Evolutionary conservation across 768 basidiomycete species (phyloP).

Genomic region (Rhizopogon salebrosus): DNA sequence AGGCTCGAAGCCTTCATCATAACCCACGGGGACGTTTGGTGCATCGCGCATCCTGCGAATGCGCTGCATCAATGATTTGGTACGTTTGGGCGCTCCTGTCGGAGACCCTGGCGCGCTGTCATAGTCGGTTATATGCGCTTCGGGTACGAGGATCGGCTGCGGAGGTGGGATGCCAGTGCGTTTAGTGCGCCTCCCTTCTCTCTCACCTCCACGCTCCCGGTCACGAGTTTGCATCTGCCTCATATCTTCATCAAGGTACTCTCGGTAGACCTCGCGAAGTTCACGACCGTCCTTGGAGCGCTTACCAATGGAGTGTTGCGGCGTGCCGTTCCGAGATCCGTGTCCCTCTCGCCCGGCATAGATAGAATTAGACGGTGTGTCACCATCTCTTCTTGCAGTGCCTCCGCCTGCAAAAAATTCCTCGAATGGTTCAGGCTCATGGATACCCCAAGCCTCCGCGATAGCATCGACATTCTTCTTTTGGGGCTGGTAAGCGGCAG

Average conservation of each 20-base stretch:
- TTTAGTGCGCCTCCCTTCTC: conserved; percentile 31
- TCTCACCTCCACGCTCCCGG: conserved; percentile 32
- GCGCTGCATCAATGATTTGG: conserved; percentile 82
- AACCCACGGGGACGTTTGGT: conserved; percentile 72
- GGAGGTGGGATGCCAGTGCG: conserved; percentile 69
- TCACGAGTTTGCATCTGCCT: conserved; percentile 21
- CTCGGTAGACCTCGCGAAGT: conserved; percentile 40
- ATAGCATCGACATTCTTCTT: conserved; percentile 88
- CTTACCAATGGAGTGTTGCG: conserved; percentile 30
- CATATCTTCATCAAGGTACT: conserved; percentile 37
- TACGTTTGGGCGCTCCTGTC: conserved; percentile 54
- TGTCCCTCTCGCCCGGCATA: conserved; percentile 59
- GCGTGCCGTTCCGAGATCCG: conserved; percentile 27
- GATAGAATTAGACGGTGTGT: conserved; percentile 63
- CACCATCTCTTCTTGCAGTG: conserved; percentile 38
- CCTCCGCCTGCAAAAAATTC: conserved; percentile 86
- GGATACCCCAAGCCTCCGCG: conserved; percentile 90
- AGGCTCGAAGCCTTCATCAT: conserved; percentile 35
- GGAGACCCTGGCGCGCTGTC: conserved; percentile 36
- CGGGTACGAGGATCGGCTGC: conserved; percentile 75
- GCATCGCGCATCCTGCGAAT: conserved; percentile 85
- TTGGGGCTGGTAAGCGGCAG: conserved; percentile 49
- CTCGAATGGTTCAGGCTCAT: conserved; percentile 87
- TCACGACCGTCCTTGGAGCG: conserved; percentile 47
- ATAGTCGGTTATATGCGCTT: conserved; percentile 35